phyloP scores from a whole-genome alignment of 2,329 filamentous ascomycete species.

The Ploettnerulaceae sp. region DNA sequence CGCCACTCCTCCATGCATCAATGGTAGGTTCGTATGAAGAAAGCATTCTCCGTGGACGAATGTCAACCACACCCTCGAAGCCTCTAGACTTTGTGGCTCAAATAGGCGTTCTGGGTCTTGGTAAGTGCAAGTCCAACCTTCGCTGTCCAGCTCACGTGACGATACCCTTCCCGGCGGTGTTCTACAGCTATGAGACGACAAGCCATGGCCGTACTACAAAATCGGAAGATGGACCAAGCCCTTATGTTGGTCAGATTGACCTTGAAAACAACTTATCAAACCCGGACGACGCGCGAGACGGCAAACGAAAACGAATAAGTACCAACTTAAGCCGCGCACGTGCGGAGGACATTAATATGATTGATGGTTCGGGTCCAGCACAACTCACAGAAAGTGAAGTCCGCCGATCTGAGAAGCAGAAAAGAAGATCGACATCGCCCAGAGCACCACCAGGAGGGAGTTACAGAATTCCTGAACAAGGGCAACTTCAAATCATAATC shows the following conservation, averaged over 20 bases:
- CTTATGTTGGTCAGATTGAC: constrained; percentile 91
- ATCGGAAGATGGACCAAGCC: constrained; percentile 81
- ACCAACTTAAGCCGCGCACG: constrained; percentile 17
- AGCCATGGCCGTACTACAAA: constrained; percentile 54
- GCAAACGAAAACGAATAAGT: constrained; percentile 37
- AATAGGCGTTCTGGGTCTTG: constrained; percentile 86
- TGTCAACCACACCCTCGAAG: constrained; percentile 93
- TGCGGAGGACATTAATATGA: constrained; percentile 25
- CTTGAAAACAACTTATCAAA: constrained; percentile 72
- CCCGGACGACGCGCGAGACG: constrained; percentile 40
- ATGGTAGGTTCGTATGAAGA: constrained; percentile 99
- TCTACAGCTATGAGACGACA: constrained; percentile 82
- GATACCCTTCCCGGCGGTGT: constrained; percentile 87
- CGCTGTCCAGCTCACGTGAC: constrained; percentile 87
- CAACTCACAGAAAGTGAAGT: constrained; percentile 35
- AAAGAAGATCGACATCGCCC: constrained; percentile 53
- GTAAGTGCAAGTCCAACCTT: constrained; percentile 80
- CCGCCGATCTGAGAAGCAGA: constrained; percentile 50
- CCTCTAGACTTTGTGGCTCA: constrained; percentile 91
- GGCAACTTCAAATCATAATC: constrained; percentile 92
- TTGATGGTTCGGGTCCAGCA: constrained; percentile 18
- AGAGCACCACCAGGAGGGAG: constrained; percentile 78
- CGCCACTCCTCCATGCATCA: constrained; percentile 79
- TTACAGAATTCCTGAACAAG: constrained; percentile 90
- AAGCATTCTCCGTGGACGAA: constrained; percentile 87